Percentiles rank a stretch among this genome's conserved stretches.
Evolutionary conservation across 176 grass and related monocot genomes (phyloP).

Genomic region (Calamus simplicifolius): DNA sequence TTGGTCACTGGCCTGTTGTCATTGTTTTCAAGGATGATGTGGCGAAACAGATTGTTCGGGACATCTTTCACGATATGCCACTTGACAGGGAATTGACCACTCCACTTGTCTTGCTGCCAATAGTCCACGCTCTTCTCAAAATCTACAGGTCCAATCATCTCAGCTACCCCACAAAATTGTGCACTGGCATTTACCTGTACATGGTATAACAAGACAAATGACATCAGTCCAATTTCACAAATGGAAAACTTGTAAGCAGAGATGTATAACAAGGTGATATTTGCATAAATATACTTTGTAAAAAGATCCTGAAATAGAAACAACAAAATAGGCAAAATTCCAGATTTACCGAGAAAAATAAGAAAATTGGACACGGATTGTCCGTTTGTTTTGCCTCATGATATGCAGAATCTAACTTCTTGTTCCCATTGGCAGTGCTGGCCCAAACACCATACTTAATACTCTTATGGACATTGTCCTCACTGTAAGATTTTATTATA

Average conservation of each 20-base stretch:
- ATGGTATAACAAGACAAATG: constrained; percentile 2
- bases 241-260: too few species aligned
- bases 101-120: constrained; percentile 88
- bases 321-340: neutral
- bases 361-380: constrained; percentile 56
- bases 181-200: constrained; percentile 70
- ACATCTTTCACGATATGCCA: constrained; percentile 79
- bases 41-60: constrained; percentile 70
- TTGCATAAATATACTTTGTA: too few species aligned
- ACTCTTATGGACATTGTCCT: constrained; percentile 99
- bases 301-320: neutral
- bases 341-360: constrained; percentile 84
- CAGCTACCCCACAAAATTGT: constrained; percentile 74
- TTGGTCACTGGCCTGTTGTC: constrained; percentile 75
- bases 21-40: constrained; percentile 76
- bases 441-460: constrained; percentile 99
- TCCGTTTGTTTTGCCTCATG: constrained; percentile 58
- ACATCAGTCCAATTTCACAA: neutral
- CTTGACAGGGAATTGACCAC: constrained; percentile 66
- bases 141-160: constrained; percentile 69
- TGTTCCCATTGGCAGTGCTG: constrained; percentile 93
- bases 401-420: constrained; percentile 76
- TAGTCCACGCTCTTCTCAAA: constrained; percentile 76
- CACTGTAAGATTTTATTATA: constrained; percentile 96
- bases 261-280: too few species aligned